Evolutionary conservation across 2,329 filamentous ascomycete species (phyloP).

Genomic region (Coniosporium tulheliwenetii): DNA sequence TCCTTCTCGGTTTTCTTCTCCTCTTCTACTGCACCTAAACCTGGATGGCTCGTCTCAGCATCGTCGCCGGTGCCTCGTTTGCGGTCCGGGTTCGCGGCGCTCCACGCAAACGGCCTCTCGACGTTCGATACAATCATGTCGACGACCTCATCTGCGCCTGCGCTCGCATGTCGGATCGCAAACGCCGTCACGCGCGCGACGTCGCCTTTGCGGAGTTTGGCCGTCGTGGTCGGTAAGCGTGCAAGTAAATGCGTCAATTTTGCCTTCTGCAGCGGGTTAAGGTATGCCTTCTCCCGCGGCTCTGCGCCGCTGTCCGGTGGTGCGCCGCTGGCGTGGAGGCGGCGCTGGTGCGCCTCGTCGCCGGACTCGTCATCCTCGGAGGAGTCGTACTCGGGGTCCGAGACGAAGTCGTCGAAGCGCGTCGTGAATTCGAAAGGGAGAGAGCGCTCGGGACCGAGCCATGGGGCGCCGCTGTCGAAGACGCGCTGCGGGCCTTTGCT

Average conservation of each 20-base stretch:
- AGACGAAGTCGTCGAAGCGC: conserved; percentile 61
- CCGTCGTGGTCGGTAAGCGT: conserved; percentile 60
- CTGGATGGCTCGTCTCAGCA: conserved; percentile 22
- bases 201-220: conserved; percentile 66
- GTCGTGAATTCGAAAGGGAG: conserved; percentile 74
- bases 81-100: conserved; percentile 49
- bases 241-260: conserved; percentile 74
- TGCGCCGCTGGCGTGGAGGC: conserved; percentile 28
- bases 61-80: conserved; percentile 16
- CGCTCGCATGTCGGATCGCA: conserved; percentile 72
- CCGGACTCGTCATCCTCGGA: conserved; percentile 68
- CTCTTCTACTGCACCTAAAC: conserved; percentile 19
- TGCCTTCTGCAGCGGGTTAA: conserved; percentile 71
- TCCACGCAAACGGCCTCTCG: conserved; percentile 57
- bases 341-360: conserved; percentile 29
- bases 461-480: conserved; percentile 63
- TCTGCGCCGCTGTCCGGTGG: conserved; percentile 11
- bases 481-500: conserved; percentile 35
- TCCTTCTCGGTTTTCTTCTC: conserved; percentile 15
- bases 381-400: conserved; percentile 73
- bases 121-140: conserved; percentile 75
- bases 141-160: conserved; percentile 82
- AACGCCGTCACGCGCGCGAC: conserved; percentile 76
- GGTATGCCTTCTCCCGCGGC: conserved; percentile 41
- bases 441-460: conserved; percentile 57